These are phyloP conservation scores for Hymenoscyphus occultus DNA, from an alignment of 2,329 filamentous ascomycete species.

Conservation along the genomic window DNA sequence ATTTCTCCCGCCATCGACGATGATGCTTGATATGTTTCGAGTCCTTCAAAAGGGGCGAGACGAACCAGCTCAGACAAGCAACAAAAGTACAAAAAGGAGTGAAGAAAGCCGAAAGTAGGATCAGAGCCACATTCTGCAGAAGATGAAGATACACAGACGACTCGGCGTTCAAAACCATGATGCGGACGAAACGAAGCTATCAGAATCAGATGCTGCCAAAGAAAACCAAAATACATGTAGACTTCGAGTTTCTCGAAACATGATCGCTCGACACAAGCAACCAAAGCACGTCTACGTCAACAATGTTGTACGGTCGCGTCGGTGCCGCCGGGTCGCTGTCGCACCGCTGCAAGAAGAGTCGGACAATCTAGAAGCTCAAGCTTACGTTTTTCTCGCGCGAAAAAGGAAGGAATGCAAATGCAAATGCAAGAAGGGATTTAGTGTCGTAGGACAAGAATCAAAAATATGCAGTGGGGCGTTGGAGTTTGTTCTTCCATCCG, in stretches of 20 bases:
- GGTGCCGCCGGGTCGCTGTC: neutral
- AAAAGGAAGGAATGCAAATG: neutral
- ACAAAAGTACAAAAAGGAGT: slow-evolving; percentile 28
- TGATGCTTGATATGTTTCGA: slow-evolving; percentile 15
- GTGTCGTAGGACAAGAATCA: neutral
- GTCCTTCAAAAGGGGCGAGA: slow-evolving; percentile 14
- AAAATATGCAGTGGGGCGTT: neutral
- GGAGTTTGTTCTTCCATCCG: neutral
- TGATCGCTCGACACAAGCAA: neutral
- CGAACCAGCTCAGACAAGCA: slow-evolving; percentile 12
- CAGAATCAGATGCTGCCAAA: neutral
- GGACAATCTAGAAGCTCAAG: neutral
- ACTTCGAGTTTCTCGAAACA: neutral
- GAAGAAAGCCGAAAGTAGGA: slow-evolving; percentile 32
- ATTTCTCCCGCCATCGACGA: slow-evolving; percentile 24
- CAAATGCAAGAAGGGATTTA: neutral
- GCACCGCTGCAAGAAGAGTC: neutral
- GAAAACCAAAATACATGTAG: neutral
- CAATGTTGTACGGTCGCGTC: neutral
- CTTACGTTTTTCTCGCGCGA: neutral
- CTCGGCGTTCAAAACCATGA: slow-evolving; percentile 19
- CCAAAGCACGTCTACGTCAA: neutral
- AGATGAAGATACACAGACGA: slow-evolving; percentile 38
- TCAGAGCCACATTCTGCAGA: slow-evolving; percentile 47
- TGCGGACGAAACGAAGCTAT: slow-evolving; percentile 8